Evolutionary conservation across 208 protist genomes (phyloP), one percentile per base, ranked within the genome.

Genomic region (Jaenimonas drosophilae): DNA sequence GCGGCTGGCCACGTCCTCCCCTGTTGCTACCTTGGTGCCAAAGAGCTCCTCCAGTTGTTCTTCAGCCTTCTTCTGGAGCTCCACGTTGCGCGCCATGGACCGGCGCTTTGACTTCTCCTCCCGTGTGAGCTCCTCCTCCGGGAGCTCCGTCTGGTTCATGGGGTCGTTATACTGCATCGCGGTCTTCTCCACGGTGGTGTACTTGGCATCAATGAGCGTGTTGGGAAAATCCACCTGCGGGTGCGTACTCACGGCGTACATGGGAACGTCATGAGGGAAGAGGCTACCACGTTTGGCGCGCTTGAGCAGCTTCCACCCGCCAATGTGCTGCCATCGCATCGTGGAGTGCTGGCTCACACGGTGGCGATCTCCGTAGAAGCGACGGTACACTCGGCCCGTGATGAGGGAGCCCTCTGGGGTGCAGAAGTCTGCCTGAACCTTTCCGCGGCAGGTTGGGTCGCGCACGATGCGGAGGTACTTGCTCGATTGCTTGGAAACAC

Each of bases 161-260:
- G 77, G 65, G 56, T 86, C 78, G 59, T 88, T 80, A 72, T 83
- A 71, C 67, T 85, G 76, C 84, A 89, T 89, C 27, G 84, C 79
- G 36, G 76, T 93, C 64, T 78, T 74, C 59, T 88, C 79, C 30
- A 89, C 69, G n/a, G 78, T 55, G 16, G 84, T 76, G 36, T 77
- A 57, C 54, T 70, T 63, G 39, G 64, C 60, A 40, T 80, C 49
- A 20, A 93, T 41, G 11, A 88, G 60, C 7, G 84, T 92, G 62
- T 89, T 89, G 47, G 84, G 80, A 31, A 72, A 74, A 44, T 89
- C 73, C 6, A 88, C 65, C 60, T 93, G 84, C n/a, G 75, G 75
- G 40, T 88, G 73, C 43, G 51, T 64, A 14, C 40, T 64, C n/a
- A 89, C 61, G 7, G 79, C 71, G 62, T 88, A 92, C 31, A 89